Percentiles rank a stretch among this genome's conserved stretches.
phyloP scores from a whole-genome alignment of 306 rosid species.

The Styphnolobium japonicum region DNA sequence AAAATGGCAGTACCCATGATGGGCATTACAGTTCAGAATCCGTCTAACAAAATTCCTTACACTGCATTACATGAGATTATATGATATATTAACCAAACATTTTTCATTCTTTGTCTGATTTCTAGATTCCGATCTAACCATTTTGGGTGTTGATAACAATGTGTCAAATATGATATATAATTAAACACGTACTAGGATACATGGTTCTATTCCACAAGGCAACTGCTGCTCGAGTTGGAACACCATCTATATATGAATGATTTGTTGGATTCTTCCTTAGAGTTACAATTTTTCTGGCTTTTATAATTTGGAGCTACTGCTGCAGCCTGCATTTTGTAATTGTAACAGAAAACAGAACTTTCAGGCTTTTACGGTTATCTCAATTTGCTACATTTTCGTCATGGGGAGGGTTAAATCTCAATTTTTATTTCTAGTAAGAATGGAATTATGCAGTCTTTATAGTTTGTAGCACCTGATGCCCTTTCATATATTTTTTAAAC shows the following conservation, averaged over 20 bases:
- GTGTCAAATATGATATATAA: background rate
- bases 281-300: background rate
- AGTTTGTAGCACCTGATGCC: background rate
- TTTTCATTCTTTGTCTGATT: slow-evolving; percentile 16
- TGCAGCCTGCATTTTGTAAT: slow-evolving; percentile 1
- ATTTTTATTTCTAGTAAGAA: background rate
- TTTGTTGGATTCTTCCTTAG: slow-evolving; percentile 10
- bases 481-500: background rate
- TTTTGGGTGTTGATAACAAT: background rate
- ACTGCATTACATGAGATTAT: slow-evolving; percentile 10
- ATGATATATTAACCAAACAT: slow-evolving; percentile 11
- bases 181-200: background rate
- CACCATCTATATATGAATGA: slow-evolving; percentile 27
- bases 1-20: slow-evolving; percentile 51
- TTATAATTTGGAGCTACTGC: background rate
- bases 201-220: background rate
- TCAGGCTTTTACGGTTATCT: background rate
- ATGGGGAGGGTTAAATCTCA: background rate
- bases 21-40: slow-evolving; percentile 55
- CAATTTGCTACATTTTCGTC: background rate
- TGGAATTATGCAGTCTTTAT: background rate
- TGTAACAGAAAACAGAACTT: background rate
- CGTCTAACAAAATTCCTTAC: slow-evolving; percentile 40
- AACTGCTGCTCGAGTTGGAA: background rate
- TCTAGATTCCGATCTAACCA: slow-evolving; percentile 16